A percentile compares a stretch with the other conserved stretches of the same genome.
phyloP scores from a whole-genome alignment of 805 yeast species.

The Ogataea methanolica region DNA sequence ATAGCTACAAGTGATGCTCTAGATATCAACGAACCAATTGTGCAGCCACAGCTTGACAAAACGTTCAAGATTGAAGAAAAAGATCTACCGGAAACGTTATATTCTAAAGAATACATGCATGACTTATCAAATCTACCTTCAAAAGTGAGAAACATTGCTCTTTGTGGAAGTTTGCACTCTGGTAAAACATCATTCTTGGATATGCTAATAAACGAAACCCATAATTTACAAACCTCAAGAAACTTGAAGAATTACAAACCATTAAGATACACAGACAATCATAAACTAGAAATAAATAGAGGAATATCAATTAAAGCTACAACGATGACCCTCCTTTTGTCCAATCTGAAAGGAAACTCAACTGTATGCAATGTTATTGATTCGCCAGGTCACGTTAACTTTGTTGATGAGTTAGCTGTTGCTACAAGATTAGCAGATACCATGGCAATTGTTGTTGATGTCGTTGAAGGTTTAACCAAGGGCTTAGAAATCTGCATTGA shows the following conservation, averaged over 20 bases:
- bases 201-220: conserved; percentile 62
- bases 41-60: conserved; percentile 44
- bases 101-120: conserved; percentile 59
- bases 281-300: conserved; percentile 62
- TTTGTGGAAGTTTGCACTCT: conserved; percentile 76
- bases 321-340: conserved; percentile 57
- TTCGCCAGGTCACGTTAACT: conserved; percentile 89
- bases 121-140: conserved; percentile 47
- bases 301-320: conserved; percentile 63
- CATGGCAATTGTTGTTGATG: conserved; percentile 70
- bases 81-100: conserved; percentile 54
- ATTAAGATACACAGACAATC: conserved; percentile 67
- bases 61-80: conserved; percentile 45
- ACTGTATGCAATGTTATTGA: conserved; percentile 64
- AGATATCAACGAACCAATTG: conserved; percentile 55
- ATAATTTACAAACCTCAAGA: conserved; percentile 33
- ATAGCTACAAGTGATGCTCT: conserved; percentile 44
- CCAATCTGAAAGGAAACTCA: conserved; percentile 50
- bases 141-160: conserved; percentile 65
- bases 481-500: conserved; percentile 49
- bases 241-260: conserved; percentile 39
- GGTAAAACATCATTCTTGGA: conserved; percentile 86
- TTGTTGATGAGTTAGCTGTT: conserved; percentile 66
- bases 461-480: conserved; percentile 74
- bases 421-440: conserved; percentile 61